Conservation (phyloP, 176 grass and related monocot genomes). For the Zoysia pacifica region DNA sequence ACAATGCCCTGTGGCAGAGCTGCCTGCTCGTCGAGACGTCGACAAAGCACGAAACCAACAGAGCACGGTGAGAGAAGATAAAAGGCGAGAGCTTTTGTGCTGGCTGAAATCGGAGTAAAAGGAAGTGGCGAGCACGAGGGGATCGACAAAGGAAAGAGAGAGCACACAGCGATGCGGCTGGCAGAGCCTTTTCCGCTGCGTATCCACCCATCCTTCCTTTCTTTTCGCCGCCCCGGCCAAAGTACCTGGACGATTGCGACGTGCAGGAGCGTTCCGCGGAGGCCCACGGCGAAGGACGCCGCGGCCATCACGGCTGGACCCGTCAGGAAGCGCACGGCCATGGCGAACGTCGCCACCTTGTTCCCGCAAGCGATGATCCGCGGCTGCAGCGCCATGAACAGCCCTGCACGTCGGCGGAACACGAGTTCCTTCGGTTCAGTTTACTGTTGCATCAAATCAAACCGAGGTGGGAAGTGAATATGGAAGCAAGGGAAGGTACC, state of each 20-base stretch:
- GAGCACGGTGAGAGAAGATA: slow-evolving; percentile 22
- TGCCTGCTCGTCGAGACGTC: slow-evolving; percentile 52
- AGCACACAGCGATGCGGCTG: background rate
- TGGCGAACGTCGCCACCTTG: slow-evolving; percentile 79
- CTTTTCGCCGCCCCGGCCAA: background rate
- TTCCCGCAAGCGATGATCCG: slow-evolving; percentile 97
- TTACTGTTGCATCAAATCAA: slow-evolving; percentile 32
- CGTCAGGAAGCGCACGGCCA: slow-evolving; percentile 86
- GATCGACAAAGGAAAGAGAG: background rate
- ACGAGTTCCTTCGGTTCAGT: background rate
- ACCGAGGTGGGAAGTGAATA: background rate
- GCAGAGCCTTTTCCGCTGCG: slow-evolving; percentile 32
- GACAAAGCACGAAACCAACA: slow-evolving; percentile 4
- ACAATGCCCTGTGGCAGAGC: slow-evolving; percentile 96
- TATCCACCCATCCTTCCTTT: background rate
- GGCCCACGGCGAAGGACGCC: slow-evolving; percentile 86
- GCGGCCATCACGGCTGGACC: slow-evolving; percentile 82
- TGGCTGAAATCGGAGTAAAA: background rate
- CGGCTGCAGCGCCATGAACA: slow-evolving; percentile 99
- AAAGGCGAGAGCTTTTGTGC: slow-evolving; percentile 29
- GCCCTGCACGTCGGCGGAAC: slow-evolving; percentile 27
- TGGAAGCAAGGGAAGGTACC: slow-evolving; percentile 23
- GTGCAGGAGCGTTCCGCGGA: slow-evolving; percentile 91
- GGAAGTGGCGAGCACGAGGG: background rate
- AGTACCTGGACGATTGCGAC: slow-evolving; percentile 96